phyloP scores from a whole-genome alignment of 2,329 filamentous ascomycete species.

The Zymoseptoria pseudotritici region DNA sequence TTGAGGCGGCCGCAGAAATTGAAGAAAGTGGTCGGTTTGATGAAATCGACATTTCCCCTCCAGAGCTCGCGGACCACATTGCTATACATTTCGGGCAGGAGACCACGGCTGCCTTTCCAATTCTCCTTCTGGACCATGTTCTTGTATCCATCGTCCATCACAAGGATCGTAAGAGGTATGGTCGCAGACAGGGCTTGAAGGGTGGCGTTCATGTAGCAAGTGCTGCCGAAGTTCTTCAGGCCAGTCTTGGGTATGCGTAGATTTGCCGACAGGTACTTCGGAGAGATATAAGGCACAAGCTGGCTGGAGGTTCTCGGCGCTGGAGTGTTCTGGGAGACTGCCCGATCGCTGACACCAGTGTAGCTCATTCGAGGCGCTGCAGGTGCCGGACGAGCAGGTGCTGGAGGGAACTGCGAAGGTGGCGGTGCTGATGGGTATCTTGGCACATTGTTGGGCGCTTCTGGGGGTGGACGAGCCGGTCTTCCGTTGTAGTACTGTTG shows the following conservation, averaged over 20 bases:
- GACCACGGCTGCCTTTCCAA: slow-evolving; percentile 60
- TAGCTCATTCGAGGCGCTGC: slow-evolving; percentile 61
- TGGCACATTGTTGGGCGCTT: slow-evolving; percentile 20
- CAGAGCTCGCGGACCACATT: slow-evolving; percentile 55
- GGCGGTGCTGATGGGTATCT: slow-evolving; percentile 27
- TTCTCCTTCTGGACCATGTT: slow-evolving; percentile 51
- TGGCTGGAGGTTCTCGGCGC: slow-evolving; percentile 30
- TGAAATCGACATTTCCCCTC: slow-evolving; percentile 48
- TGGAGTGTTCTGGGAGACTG: slow-evolving; percentile 28
- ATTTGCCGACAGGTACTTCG: slow-evolving; percentile 37
- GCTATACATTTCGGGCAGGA: slow-evolving; percentile 55
- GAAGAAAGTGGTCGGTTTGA: slow-evolving; percentile 42
- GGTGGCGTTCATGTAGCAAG: slow-evolving; percentile 89
- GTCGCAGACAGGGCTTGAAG: slow-evolving; percentile 78
- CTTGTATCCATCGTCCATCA: slow-evolving; percentile 54
- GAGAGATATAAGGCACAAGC: slow-evolving; percentile 39
- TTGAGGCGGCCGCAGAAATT: slow-evolving; percentile 58
- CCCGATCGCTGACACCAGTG: slow-evolving; percentile 65
- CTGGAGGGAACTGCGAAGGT: slow-evolving; percentile 33
- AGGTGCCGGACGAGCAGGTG: slow-evolving; percentile 52
- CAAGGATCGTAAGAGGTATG: slow-evolving; percentile 54
- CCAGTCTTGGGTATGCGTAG: slow-evolving; percentile 57
- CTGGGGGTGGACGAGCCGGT: slow-evolving; percentile 28
- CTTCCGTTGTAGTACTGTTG: slow-evolving; percentile 46
- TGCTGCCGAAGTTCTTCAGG: slow-evolving; percentile 70